Conservation (phyloP, 441 rosid genomes). For the Brassica balearica region DNA sequence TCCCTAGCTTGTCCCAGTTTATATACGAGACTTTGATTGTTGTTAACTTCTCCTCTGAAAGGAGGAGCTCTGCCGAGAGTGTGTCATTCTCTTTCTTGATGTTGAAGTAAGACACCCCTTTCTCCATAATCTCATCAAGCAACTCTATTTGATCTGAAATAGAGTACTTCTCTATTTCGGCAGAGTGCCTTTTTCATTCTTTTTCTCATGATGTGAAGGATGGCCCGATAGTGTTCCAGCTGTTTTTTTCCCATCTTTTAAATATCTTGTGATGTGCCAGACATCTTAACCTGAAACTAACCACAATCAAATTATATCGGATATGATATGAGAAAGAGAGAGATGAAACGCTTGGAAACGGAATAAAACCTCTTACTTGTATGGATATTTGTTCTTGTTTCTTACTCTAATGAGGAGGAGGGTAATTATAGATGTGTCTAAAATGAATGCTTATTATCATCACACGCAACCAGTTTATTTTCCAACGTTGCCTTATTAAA, state of each 20-base stretch:
- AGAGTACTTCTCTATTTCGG: background rate
- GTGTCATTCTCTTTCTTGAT: background rate
- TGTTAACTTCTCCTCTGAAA: background rate
- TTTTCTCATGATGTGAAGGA: background rate
- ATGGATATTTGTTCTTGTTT: background rate
- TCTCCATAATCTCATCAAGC: background rate
- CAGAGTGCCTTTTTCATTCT: background rate
- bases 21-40: background rate
- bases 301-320: background rate
- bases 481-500: background rate
- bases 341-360: background rate
- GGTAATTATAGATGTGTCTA: background rate
- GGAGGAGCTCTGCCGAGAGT: background rate
- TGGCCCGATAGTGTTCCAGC: background rate
- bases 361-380: background rate
- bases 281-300: background rate
- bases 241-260: background rate
- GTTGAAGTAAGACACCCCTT: background rate
- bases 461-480: background rate
- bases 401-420: background rate
- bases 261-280: background rate
- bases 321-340: background rate
- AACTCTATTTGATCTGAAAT: background rate
- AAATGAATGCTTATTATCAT: background rate
- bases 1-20: background rate